Evolutionary conservation across 75 land plant genomes (phyloP).

Genomic region (Selaginella moellendorffii): DNA sequence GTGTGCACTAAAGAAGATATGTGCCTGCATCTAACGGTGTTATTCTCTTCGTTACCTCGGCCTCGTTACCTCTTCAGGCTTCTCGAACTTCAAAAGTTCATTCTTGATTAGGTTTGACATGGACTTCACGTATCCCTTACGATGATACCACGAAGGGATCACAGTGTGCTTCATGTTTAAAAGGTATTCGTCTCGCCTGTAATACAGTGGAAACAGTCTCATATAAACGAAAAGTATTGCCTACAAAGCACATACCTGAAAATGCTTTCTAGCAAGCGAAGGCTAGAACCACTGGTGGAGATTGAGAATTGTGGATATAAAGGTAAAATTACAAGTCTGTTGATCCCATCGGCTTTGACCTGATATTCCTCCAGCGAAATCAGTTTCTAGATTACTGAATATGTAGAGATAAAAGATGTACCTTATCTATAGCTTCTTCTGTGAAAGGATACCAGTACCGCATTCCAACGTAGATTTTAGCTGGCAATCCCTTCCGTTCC

Average conservation of each 20-base stretch:
- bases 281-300: slow-evolving; percentile 99
- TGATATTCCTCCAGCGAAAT: too few relatives aligned
- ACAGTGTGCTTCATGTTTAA: slow-evolving; percentile 99
- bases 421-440: slow-evolving; percentile 6
- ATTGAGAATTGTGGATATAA: slow-evolving; percentile 99
- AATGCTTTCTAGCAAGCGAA: slow-evolving; percentile 84
- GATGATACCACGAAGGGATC: slow-evolving; percentile 99
- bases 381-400: background rate
- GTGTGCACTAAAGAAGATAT: slow-evolving; percentile 8
- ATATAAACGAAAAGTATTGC: background rate
- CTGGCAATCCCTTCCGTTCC: background rate
- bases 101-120: slow-evolving; percentile 84
- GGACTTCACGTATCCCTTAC: slow-evolving; percentile 90
- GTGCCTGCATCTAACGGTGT: background rate
- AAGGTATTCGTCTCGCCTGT: slow-evolving; percentile 94
- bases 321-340: slow-evolving; percentile 96
- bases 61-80: background rate
- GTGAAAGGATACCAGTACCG: slow-evolving; percentile 9
- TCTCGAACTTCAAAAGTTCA: slow-evolving; percentile 4
- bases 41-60: background rate
- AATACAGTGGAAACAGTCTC: slow-evolving; percentile 6
- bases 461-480: slow-evolving; percentile 1
- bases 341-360: slow-evolving; percentile 80
- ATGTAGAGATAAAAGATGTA: background rate
- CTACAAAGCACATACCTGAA: slow-evolving; percentile 44